These are phyloP conservation scores for Rhynchosporium agropyri DNA, from an alignment of 2,329 filamentous ascomycete species.

Conservation along the genomic window DNA sequence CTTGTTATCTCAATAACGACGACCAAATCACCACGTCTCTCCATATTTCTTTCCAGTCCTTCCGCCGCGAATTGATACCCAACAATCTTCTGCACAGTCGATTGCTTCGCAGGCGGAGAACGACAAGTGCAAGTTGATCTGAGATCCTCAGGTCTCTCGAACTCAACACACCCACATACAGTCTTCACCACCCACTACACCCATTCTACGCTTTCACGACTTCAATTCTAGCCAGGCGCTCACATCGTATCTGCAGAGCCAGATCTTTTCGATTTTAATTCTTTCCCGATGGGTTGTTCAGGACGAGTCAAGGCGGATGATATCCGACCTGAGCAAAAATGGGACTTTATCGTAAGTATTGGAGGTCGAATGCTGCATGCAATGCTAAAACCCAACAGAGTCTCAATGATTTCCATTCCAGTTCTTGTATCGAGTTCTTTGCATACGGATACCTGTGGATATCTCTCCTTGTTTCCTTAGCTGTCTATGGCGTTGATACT, in stretches of 20 bases:
- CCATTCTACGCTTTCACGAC: slow-evolving; percentile 15
- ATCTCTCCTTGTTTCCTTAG: slow-evolving; percentile 74
- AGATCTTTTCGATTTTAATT: slow-evolving; percentile 29
- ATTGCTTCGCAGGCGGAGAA: slow-evolving; percentile 31
- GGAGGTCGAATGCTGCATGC: not conserved
- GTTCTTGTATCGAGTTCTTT: slow-evolving; percentile 73
- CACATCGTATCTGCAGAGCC: slow-evolving; percentile 26
- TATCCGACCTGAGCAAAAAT: slow-evolving; percentile 83
- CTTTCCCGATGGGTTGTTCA: slow-evolving; percentile 64
- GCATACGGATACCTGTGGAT: slow-evolving; percentile 87
- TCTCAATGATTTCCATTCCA: slow-evolving; percentile 79
- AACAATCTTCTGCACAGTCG: slow-evolving; percentile 25
- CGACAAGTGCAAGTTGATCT: slow-evolving; percentile 23
- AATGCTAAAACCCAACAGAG: slow-evolving; percentile 46
- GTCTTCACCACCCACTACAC: slow-evolving; percentile 15
- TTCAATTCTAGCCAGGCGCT: slow-evolving; percentile 29
- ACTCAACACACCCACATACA: slow-evolving; percentile 11
- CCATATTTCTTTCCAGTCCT: slow-evolving; percentile 14
- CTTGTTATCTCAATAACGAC: slow-evolving; percentile 13
- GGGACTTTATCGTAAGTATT: slow-evolving; percentile 82
- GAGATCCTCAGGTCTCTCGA: slow-evolving; percentile 12
- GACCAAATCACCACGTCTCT: slow-evolving; percentile 1
- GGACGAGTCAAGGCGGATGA: slow-evolving; percentile 64
- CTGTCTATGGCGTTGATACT: slow-evolving; percentile 86
- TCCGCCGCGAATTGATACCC: slow-evolving; percentile 10